A percentile compares a stretch with the other conserved stretches of the same genome.
Conservation (phyloP, 805 yeast genomes). For the Ogataea pini region DNA sequence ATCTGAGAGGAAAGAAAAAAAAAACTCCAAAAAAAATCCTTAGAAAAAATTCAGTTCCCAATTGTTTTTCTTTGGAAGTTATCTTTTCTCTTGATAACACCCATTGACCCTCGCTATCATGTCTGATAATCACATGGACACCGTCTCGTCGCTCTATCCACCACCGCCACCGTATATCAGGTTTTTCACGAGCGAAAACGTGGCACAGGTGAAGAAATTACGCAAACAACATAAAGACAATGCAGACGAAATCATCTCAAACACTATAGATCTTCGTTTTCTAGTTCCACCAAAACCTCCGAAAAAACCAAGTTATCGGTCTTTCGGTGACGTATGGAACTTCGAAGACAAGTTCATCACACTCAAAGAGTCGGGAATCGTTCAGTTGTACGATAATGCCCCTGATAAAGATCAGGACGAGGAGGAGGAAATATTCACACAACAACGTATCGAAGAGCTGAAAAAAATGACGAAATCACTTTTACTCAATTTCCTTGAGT, state of each 20-base stretch:
- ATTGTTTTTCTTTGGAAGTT: neutral
- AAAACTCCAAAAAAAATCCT: neutral
- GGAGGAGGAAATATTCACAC: constrained; percentile 42
- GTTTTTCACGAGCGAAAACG: constrained; percentile 70
- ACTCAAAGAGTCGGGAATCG: constrained; percentile 73
- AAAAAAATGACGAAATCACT: constrained; percentile 79
- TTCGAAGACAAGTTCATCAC: constrained; percentile 75
- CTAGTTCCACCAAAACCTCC: constrained; percentile 69
- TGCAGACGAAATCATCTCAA: constrained; percentile 26
- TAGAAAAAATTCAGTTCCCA: neutral
- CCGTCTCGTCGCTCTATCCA: constrained; percentile 76
- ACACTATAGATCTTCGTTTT: constrained; percentile 47
- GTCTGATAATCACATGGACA: constrained; percentile 9
- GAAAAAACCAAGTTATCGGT: constrained; percentile 64
- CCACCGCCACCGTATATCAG: constrained; percentile 88
- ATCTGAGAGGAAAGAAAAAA: neutral
- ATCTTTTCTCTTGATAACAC: neutral
- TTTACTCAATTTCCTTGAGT: constrained; percentile 75
- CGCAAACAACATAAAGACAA: constrained; percentile 25
- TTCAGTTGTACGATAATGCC: constrained; percentile 57
- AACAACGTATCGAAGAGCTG: constrained; percentile 67
- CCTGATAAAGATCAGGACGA: constrained; percentile 29
- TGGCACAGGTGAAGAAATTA: constrained; percentile 41
- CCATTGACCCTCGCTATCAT: neutral
- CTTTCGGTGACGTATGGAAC: constrained; percentile 92